Evolutionary conservation across 2,329 filamentous ascomycete genomes (phyloP).

Genomic region (Aureobasidium zeae): DNA sequence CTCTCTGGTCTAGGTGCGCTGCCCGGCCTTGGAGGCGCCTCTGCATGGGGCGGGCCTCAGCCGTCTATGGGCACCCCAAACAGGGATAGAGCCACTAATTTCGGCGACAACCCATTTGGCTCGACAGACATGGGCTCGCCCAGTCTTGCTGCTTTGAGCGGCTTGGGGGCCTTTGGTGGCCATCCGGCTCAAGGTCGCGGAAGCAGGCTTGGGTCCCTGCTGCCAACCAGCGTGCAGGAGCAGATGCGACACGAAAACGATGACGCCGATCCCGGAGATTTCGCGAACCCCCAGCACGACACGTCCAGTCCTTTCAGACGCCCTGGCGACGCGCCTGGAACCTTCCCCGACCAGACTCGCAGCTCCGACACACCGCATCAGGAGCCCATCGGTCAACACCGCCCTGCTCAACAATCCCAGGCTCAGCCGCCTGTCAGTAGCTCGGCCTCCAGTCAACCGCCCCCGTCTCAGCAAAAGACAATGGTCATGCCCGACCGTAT

Average conservation of each 20-base stretch:
- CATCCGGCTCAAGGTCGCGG: constrained; percentile 40
- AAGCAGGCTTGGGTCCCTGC: constrained; percentile 75
- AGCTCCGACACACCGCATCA: constrained; percentile 11
- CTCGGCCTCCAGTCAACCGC: constrained; percentile 57
- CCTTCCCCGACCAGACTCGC: constrained; percentile 12
- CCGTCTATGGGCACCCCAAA: constrained; percentile 67
- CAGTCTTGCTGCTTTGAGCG: constrained; percentile 56
- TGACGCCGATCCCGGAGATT: constrained; percentile 23
- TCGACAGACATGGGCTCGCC: constrained; percentile 72
- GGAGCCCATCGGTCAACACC: constrained; percentile 14
- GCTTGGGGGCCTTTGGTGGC: constrained; percentile 56
- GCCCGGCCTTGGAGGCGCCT: constrained; percentile 48
- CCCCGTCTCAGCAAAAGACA: constrained; percentile 61
- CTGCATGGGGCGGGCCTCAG: constrained; percentile 53
- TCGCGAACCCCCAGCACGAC: constrained; percentile 31
- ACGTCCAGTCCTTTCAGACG: constrained; percentile 47
- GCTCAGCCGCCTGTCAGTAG: constrained; percentile 34
- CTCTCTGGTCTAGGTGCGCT: constrained; percentile 44
- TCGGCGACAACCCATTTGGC: constrained; percentile 55
- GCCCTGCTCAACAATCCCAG: constrained; percentile 20
- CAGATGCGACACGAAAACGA: constrained; percentile 71
- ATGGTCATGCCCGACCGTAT: constrained; percentile 99
- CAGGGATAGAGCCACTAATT: constrained; percentile 44
- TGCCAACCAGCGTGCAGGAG: constrained; percentile 81
- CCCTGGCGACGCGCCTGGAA: constrained; percentile 19